These are phyloP conservation scores for Penicillium taxi DNA, from an alignment of 495 filamentous ascomycete genomes.

Conservation along the genomic window DNA sequence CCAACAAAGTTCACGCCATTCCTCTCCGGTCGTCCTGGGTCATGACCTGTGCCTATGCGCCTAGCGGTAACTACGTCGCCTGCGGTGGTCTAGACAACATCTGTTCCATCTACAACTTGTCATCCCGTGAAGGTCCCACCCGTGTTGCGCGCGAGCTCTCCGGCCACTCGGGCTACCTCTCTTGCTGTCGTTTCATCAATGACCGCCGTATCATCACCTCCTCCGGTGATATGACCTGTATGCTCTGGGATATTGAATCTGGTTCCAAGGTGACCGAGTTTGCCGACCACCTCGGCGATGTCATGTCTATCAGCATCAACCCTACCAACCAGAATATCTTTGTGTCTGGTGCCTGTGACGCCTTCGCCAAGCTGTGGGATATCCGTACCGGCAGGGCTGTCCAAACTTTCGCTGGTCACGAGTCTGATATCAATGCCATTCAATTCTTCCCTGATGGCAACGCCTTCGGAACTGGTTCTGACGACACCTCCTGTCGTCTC, in stretches of 20 bases:
- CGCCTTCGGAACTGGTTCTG: constrained; percentile 95
- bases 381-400: constrained; percentile 97
- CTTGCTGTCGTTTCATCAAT: constrained; percentile 98
- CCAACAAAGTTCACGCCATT: constrained; percentile 98
- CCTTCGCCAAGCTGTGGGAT: constrained; percentile 98
- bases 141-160: constrained; percentile 94
- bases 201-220: constrained; percentile 96
- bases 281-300: constrained; percentile 94
- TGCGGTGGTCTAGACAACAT: constrained; percentile 99
- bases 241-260: constrained; percentile 99
- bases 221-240: constrained; percentile 99
- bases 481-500: constrained; percentile 93
- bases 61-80: constrained; percentile 95
- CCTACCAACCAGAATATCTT: constrained; percentile 95
- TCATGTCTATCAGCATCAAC: constrained; percentile 99
- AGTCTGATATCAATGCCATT: constrained; percentile 98
- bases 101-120: constrained; percentile 98
- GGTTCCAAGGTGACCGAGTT: constrained; percentile 97
- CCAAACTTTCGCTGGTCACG: constrained; percentile 96
- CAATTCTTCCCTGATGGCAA: constrained; percentile 99
- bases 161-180: constrained; percentile 94
- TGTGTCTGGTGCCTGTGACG: constrained; percentile 96
- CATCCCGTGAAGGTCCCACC: constrained; percentile 89
- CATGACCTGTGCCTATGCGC: constrained; percentile 99
- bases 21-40: constrained; percentile 98